These are phyloP conservation scores for Chaetomium sp. DNA, from an alignment of 2,329 filamentous ascomycete species.

Conservation along the genomic window DNA sequence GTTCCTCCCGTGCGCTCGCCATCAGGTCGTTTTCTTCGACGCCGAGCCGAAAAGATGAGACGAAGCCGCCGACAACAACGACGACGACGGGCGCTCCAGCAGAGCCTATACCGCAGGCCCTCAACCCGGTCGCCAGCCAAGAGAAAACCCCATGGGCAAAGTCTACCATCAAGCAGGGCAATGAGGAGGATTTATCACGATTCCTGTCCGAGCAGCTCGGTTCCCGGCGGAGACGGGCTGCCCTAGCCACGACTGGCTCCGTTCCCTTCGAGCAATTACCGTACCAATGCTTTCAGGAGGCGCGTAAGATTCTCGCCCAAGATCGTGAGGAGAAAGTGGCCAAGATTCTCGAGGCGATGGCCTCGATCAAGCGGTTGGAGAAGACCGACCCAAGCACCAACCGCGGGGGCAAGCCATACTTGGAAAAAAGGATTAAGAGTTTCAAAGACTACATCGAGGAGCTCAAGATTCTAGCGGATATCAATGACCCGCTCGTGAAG, in stretches of 20 bases:
- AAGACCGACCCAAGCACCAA: conserved; percentile 50
- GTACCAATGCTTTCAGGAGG: conserved; percentile 97
- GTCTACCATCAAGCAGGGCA: conserved; percentile 17
- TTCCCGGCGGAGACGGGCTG: conserved; percentile 74
- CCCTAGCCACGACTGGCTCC: conserved; percentile 56
- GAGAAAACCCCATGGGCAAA: conserved; percentile 39
- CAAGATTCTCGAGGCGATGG: conserved; percentile 60
- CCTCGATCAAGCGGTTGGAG: conserved; percentile 62
- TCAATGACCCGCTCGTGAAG: conserved; percentile 92
- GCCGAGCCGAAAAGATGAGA: conserved; percentile 32
- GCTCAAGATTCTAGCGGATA: conserved; percentile 83
- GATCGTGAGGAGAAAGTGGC: conserved; percentile 77
- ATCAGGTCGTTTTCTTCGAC: conserved; percentile 32
- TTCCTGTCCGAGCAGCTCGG: conserved; percentile 68
- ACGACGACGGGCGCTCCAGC: conserved; percentile 21
- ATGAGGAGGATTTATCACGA: conserved; percentile 58
- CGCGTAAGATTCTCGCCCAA: conserved; percentile 69
- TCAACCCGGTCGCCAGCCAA: conserved; percentile 26
- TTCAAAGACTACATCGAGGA: conserved; percentile 67
- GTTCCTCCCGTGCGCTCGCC: conserved; percentile 30
- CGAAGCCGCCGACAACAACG: conserved; percentile 20
- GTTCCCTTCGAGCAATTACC: conserved; percentile 90
- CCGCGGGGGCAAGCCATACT: conserved; percentile 56
- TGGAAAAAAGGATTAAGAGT: conserved; percentile 60
- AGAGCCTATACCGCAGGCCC: conserved; percentile 13